A percentile compares a stretch with the other conserved stretches of the same genome.
These are phyloP conservation scores for Blyttiomyces sp. DNA, from an alignment of 371 early-diverging fungal species.

Conservation along the genomic window DNA sequence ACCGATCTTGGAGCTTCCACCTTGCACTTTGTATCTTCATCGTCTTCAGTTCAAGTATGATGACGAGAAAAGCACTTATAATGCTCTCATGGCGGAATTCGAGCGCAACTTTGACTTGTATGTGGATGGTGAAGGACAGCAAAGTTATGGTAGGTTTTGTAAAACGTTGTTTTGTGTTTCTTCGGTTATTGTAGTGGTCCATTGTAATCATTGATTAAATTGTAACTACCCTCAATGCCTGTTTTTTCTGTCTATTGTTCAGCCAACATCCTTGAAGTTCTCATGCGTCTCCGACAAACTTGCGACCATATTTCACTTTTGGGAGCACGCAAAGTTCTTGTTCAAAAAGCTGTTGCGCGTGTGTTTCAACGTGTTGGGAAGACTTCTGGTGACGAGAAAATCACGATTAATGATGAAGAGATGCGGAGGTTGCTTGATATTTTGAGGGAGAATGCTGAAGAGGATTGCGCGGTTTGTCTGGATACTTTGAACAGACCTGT, in stretches of 20 bases:
- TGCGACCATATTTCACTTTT: conserved; percentile 5
- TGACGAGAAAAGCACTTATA: conserved; percentile 3
- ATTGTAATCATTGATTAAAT: background rate
- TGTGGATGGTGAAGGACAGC: background rate
- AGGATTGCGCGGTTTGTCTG: conserved; percentile 19
- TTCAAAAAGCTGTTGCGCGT: background rate
- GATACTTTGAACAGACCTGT: conserved; percentile 8
- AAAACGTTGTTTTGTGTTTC: background rate
- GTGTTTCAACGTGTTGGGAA: background rate
- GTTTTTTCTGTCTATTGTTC: background rate
- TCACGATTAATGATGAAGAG: no score
- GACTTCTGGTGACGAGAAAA: background rate
- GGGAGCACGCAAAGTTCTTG: conserved; percentile 1
- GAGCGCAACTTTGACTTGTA: conserved; percentile 4
- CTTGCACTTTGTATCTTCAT: conserved; percentile 1
- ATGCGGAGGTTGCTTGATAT: conserved; percentile 4
- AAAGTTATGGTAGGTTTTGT: background rate
- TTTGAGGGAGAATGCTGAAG: conserved; percentile 6
- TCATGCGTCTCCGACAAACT: conserved; percentile 6
- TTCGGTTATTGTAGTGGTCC: background rate
- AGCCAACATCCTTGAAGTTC: conserved; percentile 13
- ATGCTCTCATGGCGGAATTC: conserved; percentile 4
- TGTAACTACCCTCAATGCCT: conserved; percentile 1
- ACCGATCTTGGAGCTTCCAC: conserved; percentile 1
- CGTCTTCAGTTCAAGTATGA: conserved; percentile 9